Conservation (phyloP, 176 grass and related monocot species). For the Carex cristatella region DNA sequence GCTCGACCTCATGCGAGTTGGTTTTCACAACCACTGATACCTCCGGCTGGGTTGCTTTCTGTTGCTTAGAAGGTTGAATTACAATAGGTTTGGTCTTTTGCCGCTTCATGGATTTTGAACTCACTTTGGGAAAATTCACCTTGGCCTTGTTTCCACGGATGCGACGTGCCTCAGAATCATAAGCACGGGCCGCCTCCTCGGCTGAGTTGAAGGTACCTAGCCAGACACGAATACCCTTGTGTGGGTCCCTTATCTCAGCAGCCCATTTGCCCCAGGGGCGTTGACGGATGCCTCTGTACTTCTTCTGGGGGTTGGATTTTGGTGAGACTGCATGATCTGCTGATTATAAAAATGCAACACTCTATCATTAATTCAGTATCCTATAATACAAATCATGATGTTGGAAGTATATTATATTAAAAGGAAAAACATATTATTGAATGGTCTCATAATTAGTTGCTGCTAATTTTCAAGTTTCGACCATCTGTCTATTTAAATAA, state of each 20-base stretch:
- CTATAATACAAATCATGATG: background rate
- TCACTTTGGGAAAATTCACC: conserved; percentile 53
- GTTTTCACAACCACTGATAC: background rate
- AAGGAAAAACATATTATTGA: background rate
- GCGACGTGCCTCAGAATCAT: conserved; percentile 54
- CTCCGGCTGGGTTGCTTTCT: background rate
- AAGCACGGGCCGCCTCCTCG: conserved; percentile 58
- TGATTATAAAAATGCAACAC: background rate
- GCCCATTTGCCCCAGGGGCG: conserved; percentile 52
- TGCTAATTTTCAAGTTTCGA: background rate
- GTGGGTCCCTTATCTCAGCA: conserved; percentile 38
- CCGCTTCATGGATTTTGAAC: background rate
- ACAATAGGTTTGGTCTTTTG: background rate
- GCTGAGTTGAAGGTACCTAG: conserved; percentile 79
- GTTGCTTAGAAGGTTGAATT: conserved; percentile 20
- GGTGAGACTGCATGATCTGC: background rate
- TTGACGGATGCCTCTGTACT: conserved; percentile 63
- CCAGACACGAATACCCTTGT: conserved; percentile 74
- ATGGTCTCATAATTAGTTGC: background rate
- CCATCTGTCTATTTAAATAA: background rate
- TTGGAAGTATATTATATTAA: background rate
- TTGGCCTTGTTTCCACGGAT: conserved; percentile 79
- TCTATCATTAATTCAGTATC: background rate
- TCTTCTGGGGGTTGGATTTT: conserved; percentile 3
- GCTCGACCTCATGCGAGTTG: background rate